A percentile compares a stretch with the other conserved stretches of the same genome.
phyloP scores from a whole-genome alignment of 2,329 filamentous ascomycete species.

The Xylaria sp. region DNA sequence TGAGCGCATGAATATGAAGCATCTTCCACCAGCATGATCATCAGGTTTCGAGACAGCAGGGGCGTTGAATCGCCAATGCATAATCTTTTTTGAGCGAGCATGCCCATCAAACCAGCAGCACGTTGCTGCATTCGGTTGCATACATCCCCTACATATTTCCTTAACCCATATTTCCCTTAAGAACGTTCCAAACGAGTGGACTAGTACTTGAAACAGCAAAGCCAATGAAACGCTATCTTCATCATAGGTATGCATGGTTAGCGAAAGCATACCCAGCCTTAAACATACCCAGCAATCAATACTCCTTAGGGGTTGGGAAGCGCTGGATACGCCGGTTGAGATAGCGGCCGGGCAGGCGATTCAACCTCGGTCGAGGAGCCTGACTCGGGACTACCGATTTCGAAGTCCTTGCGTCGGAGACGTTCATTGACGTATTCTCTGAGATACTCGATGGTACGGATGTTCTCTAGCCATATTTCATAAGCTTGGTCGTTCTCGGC shows the following conservation, averaged over 20 bases:
- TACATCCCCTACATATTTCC: neutral
- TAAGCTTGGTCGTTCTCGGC: constrained; percentile 52
- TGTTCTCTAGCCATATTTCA: constrained; percentile 61
- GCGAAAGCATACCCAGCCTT: neutral
- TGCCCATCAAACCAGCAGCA: neutral
- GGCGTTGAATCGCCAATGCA: too few species aligned
- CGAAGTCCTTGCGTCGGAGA: constrained; percentile 53
- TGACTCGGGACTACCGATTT: constrained; percentile 31
- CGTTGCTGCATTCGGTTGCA: too few species aligned
- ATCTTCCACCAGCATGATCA: neutral
- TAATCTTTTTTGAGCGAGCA: neutral
- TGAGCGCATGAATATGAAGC: too few species aligned
- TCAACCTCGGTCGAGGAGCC: constrained; percentile 34
- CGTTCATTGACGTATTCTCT: constrained; percentile 53
- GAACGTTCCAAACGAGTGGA: neutral
- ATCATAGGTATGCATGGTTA: too few species aligned
- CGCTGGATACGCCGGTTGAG: constrained; percentile 34
- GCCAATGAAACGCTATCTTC: neutral
- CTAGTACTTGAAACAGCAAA: neutral
- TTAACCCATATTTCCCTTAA: neutral
- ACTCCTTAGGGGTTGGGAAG: constrained; percentile 25
- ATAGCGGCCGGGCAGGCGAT: constrained; percentile 27
- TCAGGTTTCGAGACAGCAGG: neutral
- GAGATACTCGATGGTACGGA: constrained; percentile 59
- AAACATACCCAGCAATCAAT: neutral